Percentiles rank a stretch among this genome's conserved stretches.
phyloP scores from a whole-genome alignment of 73 alveolate genomes.

The Paramecium sexaurelia region DNA sequence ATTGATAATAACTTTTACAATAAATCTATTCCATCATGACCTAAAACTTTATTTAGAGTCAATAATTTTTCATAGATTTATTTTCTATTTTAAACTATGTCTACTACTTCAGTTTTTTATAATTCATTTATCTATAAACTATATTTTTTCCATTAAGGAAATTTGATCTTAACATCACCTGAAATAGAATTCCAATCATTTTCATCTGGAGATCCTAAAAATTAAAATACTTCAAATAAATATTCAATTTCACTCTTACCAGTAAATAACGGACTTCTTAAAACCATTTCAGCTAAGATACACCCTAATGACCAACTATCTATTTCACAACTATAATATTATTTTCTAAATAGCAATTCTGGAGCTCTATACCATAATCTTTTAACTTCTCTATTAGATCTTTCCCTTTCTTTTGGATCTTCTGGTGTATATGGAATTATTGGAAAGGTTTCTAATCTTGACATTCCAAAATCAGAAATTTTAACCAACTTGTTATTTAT shows the following conservation, averaged over 20 bases:
- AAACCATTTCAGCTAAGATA: slow-evolving; percentile 87
- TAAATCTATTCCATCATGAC: slow-evolving; percentile 79
- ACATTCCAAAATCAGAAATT: slow-evolving; percentile 94
- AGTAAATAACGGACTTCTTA: slow-evolving; percentile 87
- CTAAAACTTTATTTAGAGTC: slow-evolving; percentile 71
- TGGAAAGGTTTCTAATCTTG: slow-evolving; percentile 88
- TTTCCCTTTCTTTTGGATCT: slow-evolving; percentile 97
- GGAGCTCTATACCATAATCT: slow-evolving; percentile 98
- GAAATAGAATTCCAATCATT: slow-evolving; percentile 60
- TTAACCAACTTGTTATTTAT: slow-evolving; percentile 66
- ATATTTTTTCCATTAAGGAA: slow-evolving; percentile 82
- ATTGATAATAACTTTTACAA: slow-evolving; percentile 71
- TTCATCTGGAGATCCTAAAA: slow-evolving; percentile 78
- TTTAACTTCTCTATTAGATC: slow-evolving; percentile 96
- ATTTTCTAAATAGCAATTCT: slow-evolving; percentile 88
- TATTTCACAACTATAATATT: slow-evolving; percentile 88
- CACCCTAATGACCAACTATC: slow-evolving; percentile 98
- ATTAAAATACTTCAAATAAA: slow-evolving; percentile 80
- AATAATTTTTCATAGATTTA: slow-evolving; percentile 59
- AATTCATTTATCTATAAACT: slow-evolving; percentile 63
- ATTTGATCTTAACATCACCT: slow-evolving; percentile 57
- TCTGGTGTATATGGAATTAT: slow-evolving; percentile 95
- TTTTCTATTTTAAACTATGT: slow-evolving; percentile 74
- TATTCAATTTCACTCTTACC: slow-evolving; percentile 91
- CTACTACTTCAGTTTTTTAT: slow-evolving; percentile 54